Percentiles rank a stretch among this genome's conserved stretches.
Evolutionary conservation across 1,284 basidiomycete species (phyloP).

Genomic region (Spongispora temasekensis): DNA sequence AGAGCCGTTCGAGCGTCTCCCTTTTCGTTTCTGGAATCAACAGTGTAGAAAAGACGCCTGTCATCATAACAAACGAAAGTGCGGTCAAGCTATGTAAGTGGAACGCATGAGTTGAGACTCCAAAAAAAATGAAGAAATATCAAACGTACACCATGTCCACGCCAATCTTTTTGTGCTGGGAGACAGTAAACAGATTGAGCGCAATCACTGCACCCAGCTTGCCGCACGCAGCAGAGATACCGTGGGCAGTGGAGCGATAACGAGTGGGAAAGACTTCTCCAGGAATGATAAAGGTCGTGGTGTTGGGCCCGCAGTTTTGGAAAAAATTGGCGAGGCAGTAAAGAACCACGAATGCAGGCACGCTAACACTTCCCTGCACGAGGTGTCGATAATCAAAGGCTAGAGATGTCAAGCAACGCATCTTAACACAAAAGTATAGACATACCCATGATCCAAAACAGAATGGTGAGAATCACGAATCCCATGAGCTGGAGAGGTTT

Average conservation of each 20-base stretch:
- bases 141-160: slow-evolving; percentile 6
- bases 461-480: slow-evolving; percentile 52
- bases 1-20: neutral
- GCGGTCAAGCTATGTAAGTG: neutral
- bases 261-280: slow-evolving; percentile 75
- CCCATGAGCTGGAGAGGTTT: slow-evolving; percentile 59
- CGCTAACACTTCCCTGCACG: slow-evolving; percentile 34
- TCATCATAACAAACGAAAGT: neutral
- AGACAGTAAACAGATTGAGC: slow-evolving; percentile 33
- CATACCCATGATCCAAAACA: slow-evolving; percentile 50
- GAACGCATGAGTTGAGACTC: neutral
- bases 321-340: slow-evolving; percentile 60
- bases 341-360: slow-evolving; percentile 51
- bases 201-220: slow-evolving; percentile 71
- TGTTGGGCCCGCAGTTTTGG: slow-evolving; percentile 65
- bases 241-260: slow-evolving; percentile 67
- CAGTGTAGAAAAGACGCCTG: neutral
- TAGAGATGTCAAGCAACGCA: slow-evolving; percentile 8
- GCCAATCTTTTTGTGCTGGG: neutral
- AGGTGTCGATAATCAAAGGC: slow-evolving; percentile 58
- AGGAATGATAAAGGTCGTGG: slow-evolving; percentile 70
- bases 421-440: neutral
- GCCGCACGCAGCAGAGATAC: slow-evolving; percentile 65
- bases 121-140: neutral
- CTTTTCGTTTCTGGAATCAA: neutral